These are phyloP conservation scores for Glycine latifolia DNA, from an alignment of 306 rosid genomes.

Conservation along the genomic window DNA sequence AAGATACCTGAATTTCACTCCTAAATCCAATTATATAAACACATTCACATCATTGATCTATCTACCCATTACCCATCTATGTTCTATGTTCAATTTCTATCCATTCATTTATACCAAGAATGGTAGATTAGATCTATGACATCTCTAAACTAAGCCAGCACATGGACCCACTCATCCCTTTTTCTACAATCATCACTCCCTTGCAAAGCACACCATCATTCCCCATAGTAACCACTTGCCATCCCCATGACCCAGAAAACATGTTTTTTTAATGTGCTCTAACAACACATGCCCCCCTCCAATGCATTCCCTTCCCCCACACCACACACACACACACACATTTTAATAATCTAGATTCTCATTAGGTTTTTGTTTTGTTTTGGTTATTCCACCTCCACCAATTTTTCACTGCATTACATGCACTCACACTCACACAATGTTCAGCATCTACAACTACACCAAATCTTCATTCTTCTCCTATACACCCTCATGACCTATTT, in stretches of 20 bases:
- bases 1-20: no score
- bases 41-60: no score
- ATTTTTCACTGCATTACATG: neutral
- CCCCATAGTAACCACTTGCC: conserved; percentile 23
- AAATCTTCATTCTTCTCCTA: conserved; percentile 34
- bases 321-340: neutral
- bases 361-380: conserved; percentile 4
- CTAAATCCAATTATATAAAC: no score
- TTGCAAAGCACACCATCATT: conserved; percentile 42
- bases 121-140: conserved; percentile 1
- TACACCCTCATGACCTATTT: conserved; percentile 31
- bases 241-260: neutral
- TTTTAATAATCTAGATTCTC: conserved; percentile 1
- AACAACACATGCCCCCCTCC: neutral
- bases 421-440: neutral
- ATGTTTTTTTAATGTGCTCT: conserved; percentile 42
- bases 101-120: neutral
- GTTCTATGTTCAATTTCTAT: neutral
- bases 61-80: no score
- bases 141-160: neutral
- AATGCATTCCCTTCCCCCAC: conserved; percentile 22
- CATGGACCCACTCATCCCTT: conserved; percentile 27
- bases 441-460: conserved; percentile 35
- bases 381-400: neutral
- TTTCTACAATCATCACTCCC: neutral